Percentiles rank a stretch among this genome's conserved stretches.
phyloP scores from a whole-genome alignment of 1,139 yeast species.

The Groenewaldozyma sp. region DNA sequence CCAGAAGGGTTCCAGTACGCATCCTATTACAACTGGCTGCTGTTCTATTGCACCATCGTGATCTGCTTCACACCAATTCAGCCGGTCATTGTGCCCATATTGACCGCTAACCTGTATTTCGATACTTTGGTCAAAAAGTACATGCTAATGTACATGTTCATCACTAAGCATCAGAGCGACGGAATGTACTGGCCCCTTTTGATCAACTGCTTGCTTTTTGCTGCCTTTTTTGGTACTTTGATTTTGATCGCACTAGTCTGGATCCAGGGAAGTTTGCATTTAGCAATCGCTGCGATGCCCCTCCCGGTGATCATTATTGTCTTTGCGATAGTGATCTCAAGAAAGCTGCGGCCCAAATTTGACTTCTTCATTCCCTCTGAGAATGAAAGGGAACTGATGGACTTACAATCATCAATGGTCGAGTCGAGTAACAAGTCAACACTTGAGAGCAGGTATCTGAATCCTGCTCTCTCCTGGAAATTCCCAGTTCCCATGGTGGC shows the following conservation, averaged over 20 bases:
- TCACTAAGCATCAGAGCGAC: constrained; percentile 33
- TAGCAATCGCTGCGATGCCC: constrained; percentile 30
- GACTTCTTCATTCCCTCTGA: constrained; percentile 24
- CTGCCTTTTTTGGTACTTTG: constrained; percentile 30
- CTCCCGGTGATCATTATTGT: constrained; percentile 23
- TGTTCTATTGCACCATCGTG: constrained; percentile 33
- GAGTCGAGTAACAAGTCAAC: constrained; percentile 10
- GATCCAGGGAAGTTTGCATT: constrained; percentile 31
- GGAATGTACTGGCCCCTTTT: constrained; percentile 34
- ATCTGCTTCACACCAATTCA: constrained; percentile 33
- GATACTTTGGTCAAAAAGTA: constrained; percentile 31
- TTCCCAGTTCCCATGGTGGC: constrained; percentile 31
- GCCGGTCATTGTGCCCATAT: constrained; percentile 31
- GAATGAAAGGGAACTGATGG: constrained; percentile 19
- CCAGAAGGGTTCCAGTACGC: constrained; percentile 33
- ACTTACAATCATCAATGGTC: constrained; percentile 9
- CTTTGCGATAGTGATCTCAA: constrained; percentile 24
- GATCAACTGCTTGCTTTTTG: constrained; percentile 29
- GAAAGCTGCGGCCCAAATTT: constrained; percentile 21
- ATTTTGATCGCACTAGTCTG: constrained; percentile 32
- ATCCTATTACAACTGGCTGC: constrained; percentile 28
- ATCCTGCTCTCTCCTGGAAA: constrained; percentile 25
- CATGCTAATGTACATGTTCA: constrained; percentile 30
- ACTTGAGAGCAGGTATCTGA: constrained; percentile 22
- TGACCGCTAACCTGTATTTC: constrained; percentile 27